These are phyloP conservation scores for Microbotryum lychnidis-dioicae DNA, from an alignment of 1,284 basidiomycete species.

Conservation along the genomic window DNA sequence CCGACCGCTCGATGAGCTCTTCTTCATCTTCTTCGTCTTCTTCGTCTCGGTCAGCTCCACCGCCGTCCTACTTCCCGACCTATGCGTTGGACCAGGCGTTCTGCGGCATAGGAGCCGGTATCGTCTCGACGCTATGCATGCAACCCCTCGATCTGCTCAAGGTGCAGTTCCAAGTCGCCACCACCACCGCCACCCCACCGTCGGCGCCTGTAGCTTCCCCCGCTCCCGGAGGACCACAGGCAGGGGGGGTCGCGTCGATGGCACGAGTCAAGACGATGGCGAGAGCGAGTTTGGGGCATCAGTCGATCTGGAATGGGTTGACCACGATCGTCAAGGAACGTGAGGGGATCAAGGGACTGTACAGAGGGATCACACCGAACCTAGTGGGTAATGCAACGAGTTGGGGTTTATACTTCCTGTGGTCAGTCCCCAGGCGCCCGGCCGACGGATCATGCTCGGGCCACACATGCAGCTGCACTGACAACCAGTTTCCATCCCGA, in stretches of 20 bases:
- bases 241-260: neutral
- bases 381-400: constrained; percentile 92
- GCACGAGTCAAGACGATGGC: neutral
- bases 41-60: too few relatives aligned
- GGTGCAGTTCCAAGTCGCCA: constrained; percentile 88
- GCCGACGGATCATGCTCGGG: neutral
- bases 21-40: too few relatives aligned
- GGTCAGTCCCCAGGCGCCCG: constrained; percentile 52
- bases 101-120: constrained; percentile 86
- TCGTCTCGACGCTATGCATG: constrained; percentile 89
- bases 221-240: too few relatives aligned
- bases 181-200: constrained; percentile 41
- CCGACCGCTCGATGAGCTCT: too few relatives aligned
- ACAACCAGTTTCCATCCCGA: accelerated
- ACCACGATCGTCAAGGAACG: constrained; percentile 63
- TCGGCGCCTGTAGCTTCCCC: neutral
- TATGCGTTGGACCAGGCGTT: constrained; percentile 69
- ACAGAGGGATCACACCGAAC: constrained; percentile 78
- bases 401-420: constrained; percentile 97
- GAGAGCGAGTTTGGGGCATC: neutral
- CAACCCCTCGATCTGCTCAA: constrained; percentile 96
- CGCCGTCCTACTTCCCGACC: constrained; percentile 4
- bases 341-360: constrained; percentile 14
- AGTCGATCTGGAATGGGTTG: constrained; percentile 63
- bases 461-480: neutral